Evolutionary conservation across 148 eudicot species (phyloP), one percentile per base, ranked within the genome.

Genomic region (Camellia granthamiana): DNA sequence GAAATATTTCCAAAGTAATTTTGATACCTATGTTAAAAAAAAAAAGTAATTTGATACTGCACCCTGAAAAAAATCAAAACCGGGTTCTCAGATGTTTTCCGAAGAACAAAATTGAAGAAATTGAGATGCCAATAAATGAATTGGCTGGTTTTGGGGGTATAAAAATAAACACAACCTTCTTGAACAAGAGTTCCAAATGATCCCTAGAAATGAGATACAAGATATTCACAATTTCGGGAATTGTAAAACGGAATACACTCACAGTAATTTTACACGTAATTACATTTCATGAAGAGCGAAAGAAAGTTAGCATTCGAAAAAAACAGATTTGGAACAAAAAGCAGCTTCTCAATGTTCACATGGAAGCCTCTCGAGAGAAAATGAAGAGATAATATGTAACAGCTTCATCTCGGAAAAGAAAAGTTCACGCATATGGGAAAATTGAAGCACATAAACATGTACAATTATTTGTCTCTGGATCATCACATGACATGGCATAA

Each of bases 311-410:
- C 66, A 3, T 6, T 18, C 44, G 58, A 61, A 47, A 61, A 61
- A 81, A 54, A 66, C 49, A 74, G 73, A 52, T 51, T 30, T 52
- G 8, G 62, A 73, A 63, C 70, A 80, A 68, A 65, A 52, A 11
- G 80, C 85, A 75, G 85, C 83, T 79, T 83, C 80, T 70, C 77
- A 68, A 52, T 59, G 67, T 79, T 75, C 19, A 69, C 54, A 75
- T 70, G 69, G 78, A 76, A 76, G 69, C 85, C 82, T 67, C 47
- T 30, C 55, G 72, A 69, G 23, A 16, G 62, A 44, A 60, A 68
- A 79, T 30, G n/a, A 68, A 21, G 38, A 79, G 13, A 61, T 5
- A 65, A 47, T 67, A 47, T 19, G 67, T 60, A 74, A 38, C 73
- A 60, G 59, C 69, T 77, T 47, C 72, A 71, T 43, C 72, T 14